Conservation (phyloP, 768 basidiomycete species). For the Xerocomus brunneocitrinus region DNA sequence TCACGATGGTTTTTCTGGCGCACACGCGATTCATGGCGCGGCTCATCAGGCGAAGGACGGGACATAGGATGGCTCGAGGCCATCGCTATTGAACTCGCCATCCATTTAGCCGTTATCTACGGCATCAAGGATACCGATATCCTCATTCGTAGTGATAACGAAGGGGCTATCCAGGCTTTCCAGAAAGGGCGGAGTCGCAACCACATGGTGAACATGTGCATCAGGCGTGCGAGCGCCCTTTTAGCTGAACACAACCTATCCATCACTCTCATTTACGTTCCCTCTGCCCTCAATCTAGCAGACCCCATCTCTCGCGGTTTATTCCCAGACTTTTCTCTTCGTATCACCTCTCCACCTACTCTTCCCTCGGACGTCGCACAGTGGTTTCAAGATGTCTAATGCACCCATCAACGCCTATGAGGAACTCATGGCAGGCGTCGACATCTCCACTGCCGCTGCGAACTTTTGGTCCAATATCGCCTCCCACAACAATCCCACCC, state of each 20-base stretch:
- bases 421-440: too few relatives aligned
- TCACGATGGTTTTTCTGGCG: background rate
- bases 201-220: constrained; percentile 1
- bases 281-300: background rate
- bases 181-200: background rate
- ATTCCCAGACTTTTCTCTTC: too few relatives aligned
- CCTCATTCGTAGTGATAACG: background rate
- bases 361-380: too few relatives aligned
- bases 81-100: background rate
- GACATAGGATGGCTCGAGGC: background rate
- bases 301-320: background rate
- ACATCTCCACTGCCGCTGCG: too few relatives aligned
- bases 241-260: background rate
- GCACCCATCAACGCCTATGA: too few relatives aligned
- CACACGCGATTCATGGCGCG: background rate
- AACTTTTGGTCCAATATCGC: too few relatives aligned
- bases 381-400: too few relatives aligned
- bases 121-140: background rate
- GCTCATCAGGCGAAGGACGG: background rate
- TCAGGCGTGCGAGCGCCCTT: background rate
- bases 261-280: background rate
- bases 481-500: too few relatives aligned
- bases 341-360: too few relatives aligned
- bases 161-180: background rate
- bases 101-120: background rate